Percentiles rank a stretch among this genome's conserved stretches.
phyloP scores from a whole-genome alignment of 495 filamentous ascomycete species.

The Polyplosphaeria fusca region DNA sequence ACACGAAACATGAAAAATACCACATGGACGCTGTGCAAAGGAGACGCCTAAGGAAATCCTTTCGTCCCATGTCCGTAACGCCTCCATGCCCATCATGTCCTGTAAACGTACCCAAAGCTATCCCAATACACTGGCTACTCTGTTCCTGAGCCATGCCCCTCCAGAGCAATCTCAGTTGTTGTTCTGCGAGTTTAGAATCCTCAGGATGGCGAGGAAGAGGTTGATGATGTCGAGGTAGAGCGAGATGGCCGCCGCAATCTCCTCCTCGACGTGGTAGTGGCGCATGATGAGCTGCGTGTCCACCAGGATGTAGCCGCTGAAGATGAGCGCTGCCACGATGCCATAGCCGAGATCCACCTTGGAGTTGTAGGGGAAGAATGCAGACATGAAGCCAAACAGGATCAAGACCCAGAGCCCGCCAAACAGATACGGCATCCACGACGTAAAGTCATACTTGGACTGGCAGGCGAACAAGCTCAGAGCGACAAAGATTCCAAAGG shows the following conservation, averaged over 20 bases:
- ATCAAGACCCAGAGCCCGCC: constrained; percentile 85
- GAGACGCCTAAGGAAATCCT: too few species aligned
- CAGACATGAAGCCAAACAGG: constrained; percentile 84
- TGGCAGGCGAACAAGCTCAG: constrained; percentile 95
- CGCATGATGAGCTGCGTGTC: constrained; percentile 95
- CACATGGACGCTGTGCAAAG: too few species aligned
- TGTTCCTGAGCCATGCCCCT: too few species aligned
- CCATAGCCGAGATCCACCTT: constrained; percentile 81
- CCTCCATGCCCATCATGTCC: too few species aligned
- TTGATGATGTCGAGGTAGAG: constrained; percentile 97
- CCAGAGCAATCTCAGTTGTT: constrained; percentile 73
- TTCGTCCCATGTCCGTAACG: too few species aligned
- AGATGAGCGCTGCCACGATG: constrained; percentile 75
- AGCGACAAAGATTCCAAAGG: constrained; percentile 86
- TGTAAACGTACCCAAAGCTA: too few species aligned
- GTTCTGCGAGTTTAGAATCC: constrained; percentile 83
- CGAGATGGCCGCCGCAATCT: constrained; percentile 93
- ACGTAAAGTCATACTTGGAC: constrained; percentile 96
- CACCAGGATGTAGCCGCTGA: constrained; percentile 89
- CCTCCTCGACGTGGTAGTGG: constrained; percentile 96
- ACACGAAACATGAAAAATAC: too few species aligned
- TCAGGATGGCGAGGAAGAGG: constrained; percentile 86
- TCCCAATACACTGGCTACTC: too few species aligned
- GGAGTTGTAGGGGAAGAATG: constrained; percentile 76
- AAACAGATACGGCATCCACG: constrained; percentile 93